phyloP scores from a whole-genome alignment of 257 asterid genomes.

The Ocimum tenuiflorum region DNA sequence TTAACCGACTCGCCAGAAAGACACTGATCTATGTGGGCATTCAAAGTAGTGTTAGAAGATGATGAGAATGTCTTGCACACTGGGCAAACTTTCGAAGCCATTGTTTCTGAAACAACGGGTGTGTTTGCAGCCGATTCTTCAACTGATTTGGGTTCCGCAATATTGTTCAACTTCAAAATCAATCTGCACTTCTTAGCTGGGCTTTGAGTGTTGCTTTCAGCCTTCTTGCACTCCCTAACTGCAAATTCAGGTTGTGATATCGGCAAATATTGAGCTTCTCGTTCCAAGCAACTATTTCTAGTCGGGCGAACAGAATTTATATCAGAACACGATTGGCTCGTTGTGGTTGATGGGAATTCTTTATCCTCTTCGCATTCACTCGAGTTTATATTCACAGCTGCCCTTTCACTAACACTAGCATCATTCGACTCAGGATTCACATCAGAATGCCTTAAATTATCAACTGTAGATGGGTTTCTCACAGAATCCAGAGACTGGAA shows the following conservation, averaged over 20 bases:
- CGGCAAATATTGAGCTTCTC: conserved; percentile 25
- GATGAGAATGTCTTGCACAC: conserved; percentile 91
- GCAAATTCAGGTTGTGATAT: conserved; percentile 17
- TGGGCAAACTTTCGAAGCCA: conserved; percentile 93
- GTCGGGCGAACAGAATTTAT: conserved; percentile 32
- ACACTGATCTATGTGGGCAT: conserved; percentile 95
- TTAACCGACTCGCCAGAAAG: conserved; percentile 64
- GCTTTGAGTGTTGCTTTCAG: conserved; percentile 25
- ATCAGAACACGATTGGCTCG: conserved; percentile 38
- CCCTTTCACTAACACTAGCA: conserved; percentile 17
- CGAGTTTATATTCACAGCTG: conserved; percentile 23
- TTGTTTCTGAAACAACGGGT: conserved; percentile 44
- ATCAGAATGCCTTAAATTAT: conserved; percentile 24
- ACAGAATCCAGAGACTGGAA: conserved; percentile 50
- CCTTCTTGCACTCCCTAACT: conserved; percentile 28
- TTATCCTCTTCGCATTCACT: conserved; percentile 39
- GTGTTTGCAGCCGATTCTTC: conserved; percentile 35
- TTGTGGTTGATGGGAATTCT: conserved; percentile 29
- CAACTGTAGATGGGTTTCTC: conserved; percentile 29
- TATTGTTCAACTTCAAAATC: conserved; percentile 39
- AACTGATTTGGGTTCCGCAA: conserved; percentile 31
- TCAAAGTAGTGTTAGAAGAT: conserved; percentile 88
- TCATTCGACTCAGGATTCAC: conserved; percentile 27
- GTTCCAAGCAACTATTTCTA: conserved; percentile 25
- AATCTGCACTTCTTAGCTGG: conserved; percentile 54